A percentile compares a stretch with the other conserved stretches of the same genome.
Evolutionary conservation across 2,329 filamentous ascomycete genomes (phyloP).

Genomic region (Cordyceps javanica): DNA sequence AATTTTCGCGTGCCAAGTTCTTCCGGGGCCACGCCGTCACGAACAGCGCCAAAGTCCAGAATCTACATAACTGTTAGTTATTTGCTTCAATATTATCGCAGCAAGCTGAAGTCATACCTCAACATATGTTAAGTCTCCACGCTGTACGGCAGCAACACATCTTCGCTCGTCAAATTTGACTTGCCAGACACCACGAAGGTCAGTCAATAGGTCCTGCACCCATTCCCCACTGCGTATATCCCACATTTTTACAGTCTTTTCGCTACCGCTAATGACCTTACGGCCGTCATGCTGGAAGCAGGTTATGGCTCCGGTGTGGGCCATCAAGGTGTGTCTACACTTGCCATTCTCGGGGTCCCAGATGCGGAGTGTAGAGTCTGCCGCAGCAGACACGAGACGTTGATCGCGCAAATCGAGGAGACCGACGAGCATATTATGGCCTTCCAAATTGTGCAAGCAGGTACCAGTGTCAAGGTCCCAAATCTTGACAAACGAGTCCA

Average conservation of each 20-base stretch:
- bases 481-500: conserved; percentile 97
- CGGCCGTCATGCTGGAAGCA: conserved; percentile 97
- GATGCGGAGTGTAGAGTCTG: conserved; percentile 89
- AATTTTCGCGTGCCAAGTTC: conserved; percentile 74
- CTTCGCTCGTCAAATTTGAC: conserved; percentile 94
- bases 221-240: conserved; percentile 89
- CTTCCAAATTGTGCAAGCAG: conserved; percentile 84
- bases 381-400: conserved; percentile 87
- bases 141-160: conserved; percentile 93
- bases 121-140: conserved; percentile 87
- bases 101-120: conserved; percentile 60
- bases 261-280: conserved; percentile 94
- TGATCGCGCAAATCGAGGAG: conserved; percentile 85
- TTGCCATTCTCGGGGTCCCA: conserved; percentile 94
- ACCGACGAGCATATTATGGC: conserved; percentile 86
- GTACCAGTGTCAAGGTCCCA: conserved; percentile 88
- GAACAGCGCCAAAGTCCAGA: conserved; percentile 89
- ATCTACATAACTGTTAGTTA: conserved; percentile 53
- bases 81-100: conserved; percentile 17
- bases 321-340: conserved; percentile 83
- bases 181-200: conserved; percentile 97
- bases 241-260: conserved; percentile 98
- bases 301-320: conserved; percentile 94
- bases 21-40: conserved; percentile 74
- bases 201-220: conserved; percentile 84